Conservation (phyloP, 495 filamentous ascomycete genomes). For the Hypoxylon rickii region DNA sequence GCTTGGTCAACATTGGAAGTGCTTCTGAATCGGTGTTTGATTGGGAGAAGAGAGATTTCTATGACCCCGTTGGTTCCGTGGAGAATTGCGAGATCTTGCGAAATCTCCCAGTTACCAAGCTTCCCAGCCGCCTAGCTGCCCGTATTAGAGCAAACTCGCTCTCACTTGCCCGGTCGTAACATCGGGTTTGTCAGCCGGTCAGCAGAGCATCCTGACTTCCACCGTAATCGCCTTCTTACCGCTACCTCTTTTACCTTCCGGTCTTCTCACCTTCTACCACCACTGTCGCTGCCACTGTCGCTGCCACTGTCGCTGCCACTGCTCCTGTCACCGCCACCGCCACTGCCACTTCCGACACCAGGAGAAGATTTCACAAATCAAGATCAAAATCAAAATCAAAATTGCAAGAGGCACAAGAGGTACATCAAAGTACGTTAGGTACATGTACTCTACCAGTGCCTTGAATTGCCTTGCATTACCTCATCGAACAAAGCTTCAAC, state of each 20-base stretch:
- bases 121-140: too few species aligned
- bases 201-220: conserved; percentile 7
- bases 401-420: conserved; percentile 1
- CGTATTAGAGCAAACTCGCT: too few species aligned
- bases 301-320: too few species aligned
- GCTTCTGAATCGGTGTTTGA: background rate
- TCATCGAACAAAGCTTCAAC: background rate
- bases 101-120: too few species aligned
- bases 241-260: background rate
- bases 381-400: too few species aligned
- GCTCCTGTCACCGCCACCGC: conserved; percentile 2
- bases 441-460: background rate
- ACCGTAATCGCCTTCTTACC: conserved; percentile 7
- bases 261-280: too few species aligned
- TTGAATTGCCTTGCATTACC: background rate
- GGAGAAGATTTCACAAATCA: too few species aligned
- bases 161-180: background rate
- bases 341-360: too few species aligned
- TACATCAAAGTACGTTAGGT: background rate
- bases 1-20: background rate
- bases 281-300: too few species aligned
- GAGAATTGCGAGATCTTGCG: background rate
- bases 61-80: background rate
- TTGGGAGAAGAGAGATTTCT: too few species aligned
- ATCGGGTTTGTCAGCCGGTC: conserved; percentile 9